A percentile compares a stretch with the other conserved stretches of the same genome.
Conservation (phyloP, 2,329 filamentous ascomycete species). For the Zasmidium citrigriseum region DNA sequence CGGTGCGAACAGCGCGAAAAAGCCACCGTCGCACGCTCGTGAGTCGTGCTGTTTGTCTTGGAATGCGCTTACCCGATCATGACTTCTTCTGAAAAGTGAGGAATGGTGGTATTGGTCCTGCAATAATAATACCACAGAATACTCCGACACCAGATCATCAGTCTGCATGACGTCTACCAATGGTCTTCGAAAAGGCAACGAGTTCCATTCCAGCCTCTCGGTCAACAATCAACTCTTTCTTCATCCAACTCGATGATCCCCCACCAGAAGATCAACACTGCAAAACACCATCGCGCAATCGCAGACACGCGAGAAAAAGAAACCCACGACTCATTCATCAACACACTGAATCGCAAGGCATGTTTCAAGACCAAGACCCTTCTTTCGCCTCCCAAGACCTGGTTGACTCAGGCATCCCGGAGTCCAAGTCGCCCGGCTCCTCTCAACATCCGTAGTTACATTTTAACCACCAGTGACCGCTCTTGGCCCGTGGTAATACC, state of each 20-base stretch:
- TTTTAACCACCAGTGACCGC: not conserved
- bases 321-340: not conserved
- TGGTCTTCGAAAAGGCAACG: not conserved
- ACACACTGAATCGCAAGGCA: not conserved
- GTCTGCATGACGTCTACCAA: not conserved
- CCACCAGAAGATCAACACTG: not conserved
- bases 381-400: not conserved
- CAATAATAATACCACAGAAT: not conserved
- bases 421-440: no score
- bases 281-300: not conserved
- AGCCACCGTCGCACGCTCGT: not conserved
- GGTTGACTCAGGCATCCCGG: not conserved
- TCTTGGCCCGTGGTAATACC: not conserved
- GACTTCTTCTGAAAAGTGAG: not conserved
- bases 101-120: not conserved
- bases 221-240: not conserved
- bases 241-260: not conserved
- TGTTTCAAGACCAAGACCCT: not conserved
- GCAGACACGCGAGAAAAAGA: not conserved
- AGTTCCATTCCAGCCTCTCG: not conserved
- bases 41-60: not conserved
- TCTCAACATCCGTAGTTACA: not conserved
- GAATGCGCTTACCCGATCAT: not conserved
- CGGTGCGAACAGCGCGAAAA: not conserved
- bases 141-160: not conserved